A percentile compares a stretch with the other conserved stretches of the same genome.
Conservation (phyloP, 768 basidiomycete species). For the Amanita brunnescens region DNA sequence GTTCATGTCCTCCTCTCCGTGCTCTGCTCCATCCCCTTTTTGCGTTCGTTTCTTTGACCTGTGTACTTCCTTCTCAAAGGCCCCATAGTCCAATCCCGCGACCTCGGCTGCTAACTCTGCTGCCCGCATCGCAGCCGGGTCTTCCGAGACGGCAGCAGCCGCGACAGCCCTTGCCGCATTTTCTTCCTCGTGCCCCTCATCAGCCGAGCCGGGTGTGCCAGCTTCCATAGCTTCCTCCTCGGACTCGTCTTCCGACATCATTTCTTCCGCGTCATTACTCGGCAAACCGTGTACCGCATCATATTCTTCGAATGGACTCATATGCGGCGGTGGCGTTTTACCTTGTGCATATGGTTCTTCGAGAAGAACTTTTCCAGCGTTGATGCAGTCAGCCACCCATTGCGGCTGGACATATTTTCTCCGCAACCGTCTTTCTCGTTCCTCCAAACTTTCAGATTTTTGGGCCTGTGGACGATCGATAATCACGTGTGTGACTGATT, state of each 20-base stretch:
- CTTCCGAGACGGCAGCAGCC: conserved; percentile 27
- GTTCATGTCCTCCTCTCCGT: conserved; percentile 76
- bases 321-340: conserved; percentile 80
- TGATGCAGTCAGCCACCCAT: conserved; percentile 96
- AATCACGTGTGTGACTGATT: conserved; percentile 88
- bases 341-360: conserved; percentile 86
- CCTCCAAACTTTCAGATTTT: conserved; percentile 41
- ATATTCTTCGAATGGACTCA: conserved; percentile 88
- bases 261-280: conserved; percentile 26
- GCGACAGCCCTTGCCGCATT: conserved; percentile 15
- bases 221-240: not conserved
- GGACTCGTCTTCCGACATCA: conserved; percentile 16
- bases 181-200: conserved; percentile 8
- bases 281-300: conserved; percentile 56
- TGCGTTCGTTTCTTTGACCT: conserved; percentile 41
- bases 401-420: conserved; percentile 94
- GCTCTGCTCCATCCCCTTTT: conserved; percentile 26
- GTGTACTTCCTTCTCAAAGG: conserved; percentile 70
- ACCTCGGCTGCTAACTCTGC: conserved; percentile 92
- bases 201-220: not conserved
- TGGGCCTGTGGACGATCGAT: conserved; percentile 75
- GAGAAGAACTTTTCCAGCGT: conserved; percentile 73
- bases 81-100: conserved; percentile 69
- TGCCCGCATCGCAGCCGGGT: conserved; percentile 65
- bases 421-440: conserved; percentile 52